A percentile compares a stretch with the other conserved stretches of the same genome.
Conservation (phyloP, 1,284 basidiomycete species). For the Apiotrichum montevideense region DNA sequence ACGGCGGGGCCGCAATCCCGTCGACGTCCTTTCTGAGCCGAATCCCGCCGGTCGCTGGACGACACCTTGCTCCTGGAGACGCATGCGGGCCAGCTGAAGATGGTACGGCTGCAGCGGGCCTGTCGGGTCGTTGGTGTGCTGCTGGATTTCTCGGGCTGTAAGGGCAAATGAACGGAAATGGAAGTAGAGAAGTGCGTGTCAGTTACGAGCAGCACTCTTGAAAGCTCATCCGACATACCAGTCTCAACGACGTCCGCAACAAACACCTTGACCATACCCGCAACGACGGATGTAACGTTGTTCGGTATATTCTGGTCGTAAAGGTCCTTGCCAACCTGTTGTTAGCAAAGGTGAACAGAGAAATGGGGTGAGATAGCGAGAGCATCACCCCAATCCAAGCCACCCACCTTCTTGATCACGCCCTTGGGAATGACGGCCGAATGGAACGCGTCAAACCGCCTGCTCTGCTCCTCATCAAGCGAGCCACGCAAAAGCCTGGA, state of each 20-base stretch:
- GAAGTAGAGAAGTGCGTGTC: too few relatives aligned
- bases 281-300: constrained; percentile 29
- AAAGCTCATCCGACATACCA: constrained; percentile 18
- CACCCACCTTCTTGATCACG: constrained; percentile 34
- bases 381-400: neutral
- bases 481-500: constrained; percentile 29
- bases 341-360: neutral
- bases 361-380: neutral
- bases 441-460: constrained; percentile 39
- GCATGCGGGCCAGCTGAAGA: constrained; percentile 32
- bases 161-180: too few relatives aligned
- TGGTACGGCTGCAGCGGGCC: constrained; percentile 40
- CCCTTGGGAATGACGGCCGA: constrained; percentile 29
- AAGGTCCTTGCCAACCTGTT: constrained; percentile 35
- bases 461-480: constrained; percentile 37
- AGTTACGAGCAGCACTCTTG: too few relatives aligned
- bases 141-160: constrained; percentile 30
- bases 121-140: constrained; percentile 25
- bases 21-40: constrained; percentile 6
- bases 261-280: constrained; percentile 43
- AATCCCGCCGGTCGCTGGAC: constrained; percentile 7
- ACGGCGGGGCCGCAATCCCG: constrained; percentile 23
- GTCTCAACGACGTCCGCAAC: constrained; percentile 41
- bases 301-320: constrained; percentile 35
- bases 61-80: constrained; percentile 30